Evolutionary conservation across 1,284 basidiomycete genomes (phyloP), one percentile per base, ranked within the genome.

Genomic region (Athelia psychrophila): DNA sequence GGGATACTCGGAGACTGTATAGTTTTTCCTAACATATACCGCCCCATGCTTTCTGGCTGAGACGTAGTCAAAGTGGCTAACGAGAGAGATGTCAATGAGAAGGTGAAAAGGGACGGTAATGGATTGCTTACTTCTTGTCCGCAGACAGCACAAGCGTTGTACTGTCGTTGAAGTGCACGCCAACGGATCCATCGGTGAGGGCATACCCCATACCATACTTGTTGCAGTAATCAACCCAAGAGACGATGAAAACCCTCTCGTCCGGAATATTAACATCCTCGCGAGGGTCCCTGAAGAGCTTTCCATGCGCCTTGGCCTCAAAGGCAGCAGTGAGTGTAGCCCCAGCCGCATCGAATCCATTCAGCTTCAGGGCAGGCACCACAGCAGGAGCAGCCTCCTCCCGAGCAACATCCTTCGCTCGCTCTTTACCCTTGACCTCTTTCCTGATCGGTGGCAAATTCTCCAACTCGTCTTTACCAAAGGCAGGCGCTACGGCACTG

Each of bases 181-280:
- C 94, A 24, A 98, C 88, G 2, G 91, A 90, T 3, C 96, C 95
- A 65, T 99, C 95, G 25, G 91, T 95, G 62, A 99, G 77, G 1
- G 93, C 93, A 67, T 98, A 98, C 1, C 95, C 97, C 85, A 98
- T 95, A 10, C 96, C 97, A 70, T 98, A 99, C 74, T 97, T 97
- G 69, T 95, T 93, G 67, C 92, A 95, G 67, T 98, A 98, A 70
- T 99, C 96, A 45, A 98, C 89, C 96, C 96, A 99, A 9, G 91
- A 93, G 2, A 92, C 91, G 59, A 99, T 93, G 70, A 98, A 99
- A 15, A 96, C 88, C 50, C 78, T 80, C 36, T 95, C 91, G 13
- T 85, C 78, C 0, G 80, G 79, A 3, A 88, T 71, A 35, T 70
- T 62, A 3, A 65, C 64, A 49, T 82, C 78, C 54, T 76, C 72